Percentiles rank a stretch among this genome's conserved stretches.
Evolutionary conservation across 2,329 filamentous ascomycete species (phyloP).

Genomic region (Arachnomyces sp.): DNA sequence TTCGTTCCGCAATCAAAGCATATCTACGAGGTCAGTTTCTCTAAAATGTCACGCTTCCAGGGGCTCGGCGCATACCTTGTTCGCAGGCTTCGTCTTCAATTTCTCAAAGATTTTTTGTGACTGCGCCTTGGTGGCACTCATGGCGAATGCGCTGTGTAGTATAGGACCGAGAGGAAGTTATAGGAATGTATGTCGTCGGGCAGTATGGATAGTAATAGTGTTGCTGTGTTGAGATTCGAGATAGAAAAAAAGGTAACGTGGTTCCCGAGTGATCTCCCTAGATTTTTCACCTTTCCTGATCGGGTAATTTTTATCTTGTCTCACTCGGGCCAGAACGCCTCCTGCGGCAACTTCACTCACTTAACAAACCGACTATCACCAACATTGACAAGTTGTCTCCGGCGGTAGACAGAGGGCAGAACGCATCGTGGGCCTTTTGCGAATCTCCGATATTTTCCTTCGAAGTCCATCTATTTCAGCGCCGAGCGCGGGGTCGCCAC

Average conservation of each 20-base stretch:
- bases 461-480: too few relatives aligned
- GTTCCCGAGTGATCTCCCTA: conserved; percentile 21
- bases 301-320: conserved; percentile 16
- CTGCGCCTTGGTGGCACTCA: conserved; percentile 81
- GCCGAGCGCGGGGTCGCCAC: too few relatives aligned
- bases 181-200: neutral
- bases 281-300: conserved; percentile 27
- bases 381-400: too few relatives aligned
- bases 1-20: conserved; percentile 98
- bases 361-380: neutral
- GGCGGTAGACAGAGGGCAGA: too few relatives aligned
- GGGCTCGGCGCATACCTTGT: conserved; percentile 61
- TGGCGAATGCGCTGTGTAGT: conserved; percentile 22
- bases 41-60: conserved; percentile 12
- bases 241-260: conserved; percentile 16
- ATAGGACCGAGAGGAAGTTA: conserved; percentile 7
- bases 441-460: too few relatives aligned
- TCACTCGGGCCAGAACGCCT: neutral
- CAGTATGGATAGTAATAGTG: neutral
- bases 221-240: conserved; percentile 1
- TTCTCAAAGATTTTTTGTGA: conserved; percentile 98
- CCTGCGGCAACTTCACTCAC: conserved; percentile 16
- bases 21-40: conserved; percentile 49
- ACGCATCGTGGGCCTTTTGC: too few relatives aligned
- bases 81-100: conserved; percentile 85